Base-by-base conservation (phyloP, 805 yeast species). In the Spathaspora boniae region DNA sequence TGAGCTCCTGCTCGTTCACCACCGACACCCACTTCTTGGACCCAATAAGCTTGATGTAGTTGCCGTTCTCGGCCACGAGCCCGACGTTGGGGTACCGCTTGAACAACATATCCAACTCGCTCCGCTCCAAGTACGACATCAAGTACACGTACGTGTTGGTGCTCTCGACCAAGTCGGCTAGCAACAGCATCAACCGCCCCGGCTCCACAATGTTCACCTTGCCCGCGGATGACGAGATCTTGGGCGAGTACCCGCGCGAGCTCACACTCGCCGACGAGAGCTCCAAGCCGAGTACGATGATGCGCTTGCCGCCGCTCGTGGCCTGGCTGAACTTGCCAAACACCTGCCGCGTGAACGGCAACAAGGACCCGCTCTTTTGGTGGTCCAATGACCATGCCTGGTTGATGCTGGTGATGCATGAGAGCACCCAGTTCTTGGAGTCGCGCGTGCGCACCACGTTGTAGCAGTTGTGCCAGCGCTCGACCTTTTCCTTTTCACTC, bases 51-150 rank as follows among this genome's bases (percentile, higher is more conserved):
- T 74, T 80, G 22, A 91, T 70, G 49, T 74, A 86, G 0, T 87
- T 94, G 24, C 98, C 98, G 52, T 82, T 81, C 57, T 89, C 98
- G 1, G 96, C 95, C 43, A 91, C 79, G 34, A 91, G 65, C 0
- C 97, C 97, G 20, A 89, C 51, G 26, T 76, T 76, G 1, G 82
- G 76, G 4, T 78, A 71, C 45, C 86, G 72, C 14, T 82, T 69
- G 60, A 81, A 88, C 35, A 78, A 61, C 36, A 85, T 68, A 42
- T 82, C 85, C 51, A 89, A 60, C 27, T 80, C 85, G 2, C 69
- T 58, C 40, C 82, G 70, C 34, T 78, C 79, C 50, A 80, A 72
- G 29, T 77, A 74, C 44, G 88, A 80, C 37, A 83, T 69, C 3
- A 89, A 70, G 51, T 82, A 89, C 2, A 91, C 88, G 29, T 72